phyloP scores from a whole-genome alignment of 768 basidiomycete genomes.

The Pleurotus ostreatus region DNA sequence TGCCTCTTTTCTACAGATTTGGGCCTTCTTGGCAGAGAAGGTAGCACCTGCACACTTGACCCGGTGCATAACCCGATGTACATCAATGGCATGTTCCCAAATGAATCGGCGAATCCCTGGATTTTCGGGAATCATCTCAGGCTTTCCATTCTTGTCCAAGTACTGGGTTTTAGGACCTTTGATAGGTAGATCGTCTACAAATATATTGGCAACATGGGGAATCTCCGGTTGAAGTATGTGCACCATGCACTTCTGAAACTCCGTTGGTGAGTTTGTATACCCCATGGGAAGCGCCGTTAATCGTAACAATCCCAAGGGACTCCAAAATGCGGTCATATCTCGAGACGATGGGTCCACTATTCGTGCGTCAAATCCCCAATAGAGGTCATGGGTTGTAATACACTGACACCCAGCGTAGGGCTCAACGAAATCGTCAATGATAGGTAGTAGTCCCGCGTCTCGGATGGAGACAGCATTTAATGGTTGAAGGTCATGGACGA shows the following conservation, averaged over 20 bases:
- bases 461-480: constrained; percentile 15
- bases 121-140: constrained; percentile 14
- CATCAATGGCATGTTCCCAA: constrained; percentile 27
- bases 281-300: constrained; percentile 16
- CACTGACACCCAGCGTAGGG: constrained; percentile 14
- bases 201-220: constrained; percentile 20
- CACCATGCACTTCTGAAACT: constrained; percentile 18
- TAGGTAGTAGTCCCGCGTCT: constrained; percentile 16
- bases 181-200: constrained; percentile 26
- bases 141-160: constrained; percentile 13
- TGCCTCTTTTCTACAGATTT: constrained; percentile 19
- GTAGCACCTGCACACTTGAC: constrained; percentile 24
- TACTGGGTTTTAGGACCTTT: constrained; percentile 23
- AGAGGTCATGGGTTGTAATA: constrained; percentile 14
- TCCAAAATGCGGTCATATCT: constrained; percentile 17
- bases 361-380: constrained; percentile 15
- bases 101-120: constrained; percentile 25
- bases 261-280: constrained; percentile 17
- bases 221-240: constrained; percentile 29
- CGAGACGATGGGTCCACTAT: constrained; percentile 10
- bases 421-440: constrained; percentile 18
- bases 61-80: constrained; percentile 24
- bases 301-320: constrained; percentile 14
- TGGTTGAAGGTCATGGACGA: constrained; percentile 21
- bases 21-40: constrained; percentile 24